Percentiles rank a stretch among this genome's conserved stretches.
Evolutionary conservation across 2,329 filamentous ascomycete species (phyloP).

Genomic region (Colletotrichum abscissum): DNA sequence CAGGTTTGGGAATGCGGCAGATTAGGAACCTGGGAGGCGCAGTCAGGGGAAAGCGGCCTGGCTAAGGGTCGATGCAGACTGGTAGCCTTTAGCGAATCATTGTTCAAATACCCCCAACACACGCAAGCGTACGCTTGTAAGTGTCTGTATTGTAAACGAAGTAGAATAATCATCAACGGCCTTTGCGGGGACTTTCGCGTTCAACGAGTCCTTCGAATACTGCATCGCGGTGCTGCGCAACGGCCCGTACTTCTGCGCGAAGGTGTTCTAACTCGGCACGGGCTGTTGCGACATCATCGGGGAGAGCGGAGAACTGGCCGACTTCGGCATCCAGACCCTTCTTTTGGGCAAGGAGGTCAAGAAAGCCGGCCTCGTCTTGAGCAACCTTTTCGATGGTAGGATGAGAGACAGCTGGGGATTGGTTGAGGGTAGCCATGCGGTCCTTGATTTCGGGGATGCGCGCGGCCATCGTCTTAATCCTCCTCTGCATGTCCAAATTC

Average conservation of each 20-base stretch:
- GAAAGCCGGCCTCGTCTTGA: constrained; percentile 68
- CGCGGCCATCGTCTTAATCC: constrained; percentile 72
- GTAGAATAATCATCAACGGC: constrained; percentile 41
- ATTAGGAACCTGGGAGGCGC: constrained; percentile 79
- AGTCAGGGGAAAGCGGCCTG: constrained; percentile 69
- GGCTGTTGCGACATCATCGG: constrained; percentile 76
- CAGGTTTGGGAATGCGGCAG: constrained; percentile 71
- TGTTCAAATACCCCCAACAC: constrained; percentile 21
- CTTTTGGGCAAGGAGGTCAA: constrained; percentile 67
- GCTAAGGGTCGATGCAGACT: constrained; percentile 37
- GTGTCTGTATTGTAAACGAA: constrained; percentile 17
- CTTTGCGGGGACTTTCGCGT: constrained; percentile 65
- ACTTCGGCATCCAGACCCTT: constrained; percentile 72
- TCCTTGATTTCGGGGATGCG: constrained; percentile 77
- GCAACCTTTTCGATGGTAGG: constrained; percentile 69
- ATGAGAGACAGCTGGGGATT: constrained; percentile 47
- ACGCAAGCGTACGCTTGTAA: background rate
- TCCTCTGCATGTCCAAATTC: constrained; percentile 80
- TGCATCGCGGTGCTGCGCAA: constrained; percentile 74
- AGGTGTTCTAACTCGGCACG: constrained; percentile 76
- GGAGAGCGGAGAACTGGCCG: constrained; percentile 75
- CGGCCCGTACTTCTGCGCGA: constrained; percentile 69
- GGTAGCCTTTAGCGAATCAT: constrained; percentile 17
- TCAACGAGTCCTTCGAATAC: constrained; percentile 81
- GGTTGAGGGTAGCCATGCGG: constrained; percentile 56